Evolutionary conservation across 2,329 filamentous ascomycete genomes (phyloP).

Genomic region (Colletotrichum simmondsii): DNA sequence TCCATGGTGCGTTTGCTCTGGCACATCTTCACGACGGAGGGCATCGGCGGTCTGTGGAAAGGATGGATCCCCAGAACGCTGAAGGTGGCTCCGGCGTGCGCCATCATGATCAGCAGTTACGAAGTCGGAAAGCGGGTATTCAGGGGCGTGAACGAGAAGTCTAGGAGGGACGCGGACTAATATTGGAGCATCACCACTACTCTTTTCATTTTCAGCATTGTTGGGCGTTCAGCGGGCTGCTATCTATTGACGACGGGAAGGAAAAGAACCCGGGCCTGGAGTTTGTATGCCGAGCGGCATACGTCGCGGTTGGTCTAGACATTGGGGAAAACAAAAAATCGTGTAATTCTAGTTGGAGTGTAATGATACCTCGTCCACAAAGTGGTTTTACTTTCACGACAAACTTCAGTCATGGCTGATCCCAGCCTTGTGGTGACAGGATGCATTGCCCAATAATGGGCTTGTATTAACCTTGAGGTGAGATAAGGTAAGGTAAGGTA

Average conservation of each 20-base stretch:
- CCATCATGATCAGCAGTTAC: conserved; percentile 99
- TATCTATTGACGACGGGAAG: conserved; percentile 14
- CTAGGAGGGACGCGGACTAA: conserved; percentile 34
- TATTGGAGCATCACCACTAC: conserved; percentile 10
- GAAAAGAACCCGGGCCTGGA: conserved; percentile 17
- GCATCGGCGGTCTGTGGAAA: conserved; percentile 82
- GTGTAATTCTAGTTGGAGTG: conserved; percentile 20
- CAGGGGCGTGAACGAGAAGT: conserved; percentile 73
- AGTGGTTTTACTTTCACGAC: not conserved
- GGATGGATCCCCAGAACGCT: conserved; percentile 93
- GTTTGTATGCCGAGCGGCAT: conserved; percentile 25
- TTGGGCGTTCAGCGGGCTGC: conserved; percentile 30
- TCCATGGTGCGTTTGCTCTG: conserved; percentile 86
- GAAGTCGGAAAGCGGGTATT: conserved; percentile 95
- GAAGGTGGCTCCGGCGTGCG: conserved; percentile 95
- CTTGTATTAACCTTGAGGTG: not conserved
- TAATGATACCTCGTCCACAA: conserved; percentile 29
- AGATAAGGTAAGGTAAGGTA: not conserved
- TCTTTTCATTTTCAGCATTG: conserved; percentile 23
- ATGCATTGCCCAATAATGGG: conserved; percentile 14
- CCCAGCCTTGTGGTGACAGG: not conserved
- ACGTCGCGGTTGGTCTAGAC: conserved; percentile 18
- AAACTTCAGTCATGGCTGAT: not conserved
- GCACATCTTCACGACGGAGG: conserved; percentile 92
- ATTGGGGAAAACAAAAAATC: conserved; percentile 18